phyloP scores from a whole-genome alignment of 257 asterid species.

The Oldenlandia corymbosa region DNA sequence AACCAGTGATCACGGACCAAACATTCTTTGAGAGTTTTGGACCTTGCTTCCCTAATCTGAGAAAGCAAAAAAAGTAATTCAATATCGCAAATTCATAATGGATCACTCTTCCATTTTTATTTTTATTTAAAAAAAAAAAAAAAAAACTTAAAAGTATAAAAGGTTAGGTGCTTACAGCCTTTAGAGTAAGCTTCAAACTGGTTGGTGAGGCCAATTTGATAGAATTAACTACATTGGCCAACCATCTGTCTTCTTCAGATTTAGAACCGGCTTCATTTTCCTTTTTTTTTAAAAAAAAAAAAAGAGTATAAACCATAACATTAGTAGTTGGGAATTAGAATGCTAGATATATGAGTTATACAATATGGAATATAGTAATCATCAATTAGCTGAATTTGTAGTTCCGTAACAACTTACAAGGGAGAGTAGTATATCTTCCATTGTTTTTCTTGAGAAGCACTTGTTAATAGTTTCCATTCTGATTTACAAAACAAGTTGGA shows the following conservation, averaged over 20 bases:
- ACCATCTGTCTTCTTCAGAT: neutral
- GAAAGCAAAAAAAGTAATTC: neutral
- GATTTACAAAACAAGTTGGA: neutral
- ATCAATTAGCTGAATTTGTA: too few species aligned
- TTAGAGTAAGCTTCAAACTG: neutral
- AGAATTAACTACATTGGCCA: neutral
- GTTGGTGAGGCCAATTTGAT: neutral
- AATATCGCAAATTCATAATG: too few species aligned
- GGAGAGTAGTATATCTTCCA: neutral
- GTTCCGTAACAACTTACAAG: neutral
- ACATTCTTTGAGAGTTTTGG: neutral
- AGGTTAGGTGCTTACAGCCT: neutral
- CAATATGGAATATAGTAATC: too few species aligned
- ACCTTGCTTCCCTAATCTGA: neutral
- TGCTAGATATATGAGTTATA: too few species aligned
- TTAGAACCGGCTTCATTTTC: neutral
- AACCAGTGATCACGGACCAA: neutral
- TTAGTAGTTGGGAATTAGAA: too few species aligned
- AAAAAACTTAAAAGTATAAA: too few species aligned
- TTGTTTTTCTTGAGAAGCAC: neutral
- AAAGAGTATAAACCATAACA: too few species aligned
- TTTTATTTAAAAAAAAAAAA: too few species aligned
- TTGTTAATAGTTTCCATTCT: neutral
- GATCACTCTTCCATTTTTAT: too few species aligned
- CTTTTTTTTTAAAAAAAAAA: neutral